Conservation (phyloP, 768 basidiomycete species). For the Candolleomyces aberdarensis region DNA sequence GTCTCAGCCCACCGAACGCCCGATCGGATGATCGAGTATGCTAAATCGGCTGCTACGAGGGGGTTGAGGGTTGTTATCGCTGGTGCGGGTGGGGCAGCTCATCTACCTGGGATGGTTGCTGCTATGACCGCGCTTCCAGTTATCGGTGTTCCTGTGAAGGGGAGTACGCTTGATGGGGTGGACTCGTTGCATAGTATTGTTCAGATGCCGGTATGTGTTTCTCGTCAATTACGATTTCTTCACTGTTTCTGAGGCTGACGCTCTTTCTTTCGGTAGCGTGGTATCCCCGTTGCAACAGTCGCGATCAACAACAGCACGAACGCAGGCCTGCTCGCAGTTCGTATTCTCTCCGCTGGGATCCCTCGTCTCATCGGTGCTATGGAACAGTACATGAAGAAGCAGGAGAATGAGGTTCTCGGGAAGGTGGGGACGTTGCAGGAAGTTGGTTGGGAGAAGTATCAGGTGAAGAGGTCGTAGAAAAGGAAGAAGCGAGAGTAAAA, state of each 20-base stretch:
- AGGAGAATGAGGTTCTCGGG: conserved; percentile 73
- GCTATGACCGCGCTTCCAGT: conserved; percentile 91
- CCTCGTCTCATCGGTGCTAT: conserved; percentile 64
- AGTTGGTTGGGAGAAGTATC: conserved; percentile 86
- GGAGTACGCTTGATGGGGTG: conserved; percentile 89
- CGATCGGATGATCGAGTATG: conserved; percentile 78
- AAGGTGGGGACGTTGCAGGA: conserved; percentile 76
- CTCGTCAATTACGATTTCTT: conserved; percentile 1
- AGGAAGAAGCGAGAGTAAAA: not conserved
- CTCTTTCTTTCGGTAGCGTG: conserved; percentile 53
- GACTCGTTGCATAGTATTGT: conserved; percentile 98
- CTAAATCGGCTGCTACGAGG: conserved; percentile 64
- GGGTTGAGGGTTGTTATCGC: conserved; percentile 82
- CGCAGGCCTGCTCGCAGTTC: conserved; percentile 86
- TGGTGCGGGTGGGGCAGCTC: conserved; percentile 97
- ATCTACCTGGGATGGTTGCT: conserved; percentile 98
- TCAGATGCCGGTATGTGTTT: conserved; percentile 88
- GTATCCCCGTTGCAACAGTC: conserved; percentile 95
- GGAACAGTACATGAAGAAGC: conserved; percentile 64
- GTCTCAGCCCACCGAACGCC: conserved; percentile 97
- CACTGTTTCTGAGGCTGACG: not conserved
- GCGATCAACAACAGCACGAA: conserved; percentile 96
- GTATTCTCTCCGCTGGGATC: conserved; percentile 79
- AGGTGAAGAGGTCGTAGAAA: conserved; percentile 33
- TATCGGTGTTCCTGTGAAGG: conserved; percentile 96